These are phyloP conservation scores for Isabelozyma gotoi DNA, from an alignment of 805 yeast genomes.

Conservation along the genomic window DNA sequence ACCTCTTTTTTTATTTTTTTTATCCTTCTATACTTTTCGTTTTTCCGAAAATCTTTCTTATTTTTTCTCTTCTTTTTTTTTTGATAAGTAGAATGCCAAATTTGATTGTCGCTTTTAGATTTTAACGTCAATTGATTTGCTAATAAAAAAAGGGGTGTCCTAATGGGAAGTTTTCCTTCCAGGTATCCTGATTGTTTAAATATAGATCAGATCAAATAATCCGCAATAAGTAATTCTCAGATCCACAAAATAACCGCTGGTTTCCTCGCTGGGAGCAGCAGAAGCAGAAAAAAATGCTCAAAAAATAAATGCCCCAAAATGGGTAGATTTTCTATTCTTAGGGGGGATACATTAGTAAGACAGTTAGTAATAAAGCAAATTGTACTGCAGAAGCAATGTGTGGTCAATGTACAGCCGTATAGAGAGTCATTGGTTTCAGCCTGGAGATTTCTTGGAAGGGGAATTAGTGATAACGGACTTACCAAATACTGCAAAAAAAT, in stretches of 20 bases:
- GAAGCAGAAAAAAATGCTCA: no score
- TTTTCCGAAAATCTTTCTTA: no score
- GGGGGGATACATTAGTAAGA: neutral
- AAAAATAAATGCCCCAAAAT: no score
- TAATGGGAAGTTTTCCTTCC: no score
- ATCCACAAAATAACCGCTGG: neutral
- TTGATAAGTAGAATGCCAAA: no score
- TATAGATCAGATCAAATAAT: neutral
- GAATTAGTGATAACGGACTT: neutral
- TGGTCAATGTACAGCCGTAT: neutral
- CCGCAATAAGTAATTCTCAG: neutral
- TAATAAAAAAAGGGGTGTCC: neutral
- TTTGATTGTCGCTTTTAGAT: no score
- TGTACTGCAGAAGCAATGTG: neutral
- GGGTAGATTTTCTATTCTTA: neutral
- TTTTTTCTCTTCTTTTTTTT: no score
- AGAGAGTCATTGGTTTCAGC: neutral
- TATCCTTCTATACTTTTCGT: neutral
- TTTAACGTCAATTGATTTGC: no score
- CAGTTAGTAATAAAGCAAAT: neutral
- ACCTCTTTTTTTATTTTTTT: no score
- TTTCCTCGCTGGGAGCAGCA: no score
- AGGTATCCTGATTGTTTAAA: no score
- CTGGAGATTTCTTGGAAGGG: neutral
- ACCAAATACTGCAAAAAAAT: neutral